Base-by-base conservation (phyloP, 352 stramenopile genomes). In the Pythium dissimile region DNA sequence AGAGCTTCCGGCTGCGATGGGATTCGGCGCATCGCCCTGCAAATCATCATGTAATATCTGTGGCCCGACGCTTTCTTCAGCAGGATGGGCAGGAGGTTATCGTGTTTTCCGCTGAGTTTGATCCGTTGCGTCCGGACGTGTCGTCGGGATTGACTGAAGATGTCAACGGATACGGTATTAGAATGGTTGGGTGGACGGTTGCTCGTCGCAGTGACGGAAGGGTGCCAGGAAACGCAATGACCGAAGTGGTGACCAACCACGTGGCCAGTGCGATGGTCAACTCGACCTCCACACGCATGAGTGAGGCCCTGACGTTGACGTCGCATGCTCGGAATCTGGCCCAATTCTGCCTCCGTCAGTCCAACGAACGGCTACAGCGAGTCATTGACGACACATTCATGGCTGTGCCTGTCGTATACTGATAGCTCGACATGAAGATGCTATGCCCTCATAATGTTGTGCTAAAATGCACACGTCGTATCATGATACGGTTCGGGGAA, bases 1-100 rank as follows among this genome's bases (percentile, higher is more conserved):
- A 49, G 38, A 59, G 38, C 38, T 59, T 59, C 38, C 39, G 30
- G 11, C 12, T 59, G 18, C 38, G 30, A 3, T 59, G 39, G 39
- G 13, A 28, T 1, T 41, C 26, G n/a, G 37, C 12, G n/a, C 2
- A 13, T 0, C 7, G 6, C 8, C 8, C 11, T 15, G 30, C 24
- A 1, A 59, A 59, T 20, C 51, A 59, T 23, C 38, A 28, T 12
- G 51, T 26, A 4, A 49, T 59, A 9, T 13, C 30, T 7, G 51
- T 59, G 10, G 41, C 51, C 2, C 37, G 51, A 3, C 37, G 30
- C 1, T 24, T 50, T n/a, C 27, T 12, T 2, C 38, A 31, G 4
- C 26, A 7, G 9, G 24, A 34, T 16, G 51, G 39, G 0, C 28
- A 43, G 18, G 51, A 49, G 21, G 12, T 59, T n/a, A 24, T 59